These are phyloP conservation scores for Hypoxylon sp. DNA, from an alignment of 2,329 filamentous ascomycete genomes.

Conservation along the genomic window DNA sequence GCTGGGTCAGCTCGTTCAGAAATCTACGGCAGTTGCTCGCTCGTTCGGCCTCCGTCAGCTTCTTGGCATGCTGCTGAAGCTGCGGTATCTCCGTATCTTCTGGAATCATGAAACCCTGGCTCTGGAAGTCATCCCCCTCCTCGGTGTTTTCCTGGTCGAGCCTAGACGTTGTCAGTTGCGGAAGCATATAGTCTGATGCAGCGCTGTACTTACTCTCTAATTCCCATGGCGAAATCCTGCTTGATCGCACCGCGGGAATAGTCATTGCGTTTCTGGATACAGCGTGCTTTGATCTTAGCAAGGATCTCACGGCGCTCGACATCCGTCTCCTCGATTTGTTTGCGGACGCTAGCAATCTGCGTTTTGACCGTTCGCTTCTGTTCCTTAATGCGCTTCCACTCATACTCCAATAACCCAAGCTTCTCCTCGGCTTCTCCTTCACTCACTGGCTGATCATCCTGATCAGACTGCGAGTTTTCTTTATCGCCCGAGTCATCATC, in stretches of 20 bases:
- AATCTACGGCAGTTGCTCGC: conserved; percentile 61
- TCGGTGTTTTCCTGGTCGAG: conserved; percentile 67
- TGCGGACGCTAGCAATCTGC: conserved; percentile 53
- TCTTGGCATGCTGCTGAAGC: conserved; percentile 70
- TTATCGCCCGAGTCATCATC: conserved; percentile 48
- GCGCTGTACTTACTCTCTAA: conserved; percentile 61
- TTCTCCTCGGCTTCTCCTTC: conserved; percentile 57
- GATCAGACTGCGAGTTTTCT: conserved; percentile 45
- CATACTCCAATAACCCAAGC: too few species aligned
- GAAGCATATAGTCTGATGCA: background rate
- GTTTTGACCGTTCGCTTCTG: conserved; percentile 48
- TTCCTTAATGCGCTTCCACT: conserved; percentile 56
- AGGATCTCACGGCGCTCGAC: conserved; percentile 46
- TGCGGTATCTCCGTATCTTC: conserved; percentile 72
- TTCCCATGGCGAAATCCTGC: conserved; percentile 69
- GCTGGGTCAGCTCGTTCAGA: conserved; percentile 63
- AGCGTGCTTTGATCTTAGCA: conserved; percentile 53
- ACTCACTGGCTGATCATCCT: conserved; percentile 55
- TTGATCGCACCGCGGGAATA: conserved; percentile 68
- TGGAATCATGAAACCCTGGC: conserved; percentile 63
- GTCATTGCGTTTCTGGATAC: conserved; percentile 68
- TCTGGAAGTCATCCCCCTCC: conserved; percentile 64
- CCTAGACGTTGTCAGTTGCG: conserved; percentile 41
- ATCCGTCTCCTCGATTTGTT: conserved; percentile 54
- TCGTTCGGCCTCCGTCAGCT: conserved; percentile 62